Conservation (phyloP, 495 filamentous ascomycete species). For the Tuber calosporum region DNA sequence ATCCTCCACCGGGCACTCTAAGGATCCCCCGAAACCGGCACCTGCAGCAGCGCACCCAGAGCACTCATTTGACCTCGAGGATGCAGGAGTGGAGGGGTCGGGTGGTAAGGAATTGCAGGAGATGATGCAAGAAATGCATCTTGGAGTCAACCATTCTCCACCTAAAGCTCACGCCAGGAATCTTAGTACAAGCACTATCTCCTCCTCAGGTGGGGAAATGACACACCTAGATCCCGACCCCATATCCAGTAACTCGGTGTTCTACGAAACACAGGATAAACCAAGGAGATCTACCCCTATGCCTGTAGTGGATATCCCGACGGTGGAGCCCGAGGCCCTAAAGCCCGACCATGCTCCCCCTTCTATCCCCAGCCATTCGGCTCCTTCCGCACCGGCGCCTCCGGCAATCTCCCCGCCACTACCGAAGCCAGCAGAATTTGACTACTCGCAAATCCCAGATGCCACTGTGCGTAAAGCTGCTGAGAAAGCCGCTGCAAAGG, state of each 20-base stretch:
- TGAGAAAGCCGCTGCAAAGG: slow-evolving; percentile 51
- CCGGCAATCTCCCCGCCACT: slow-evolving; percentile 45
- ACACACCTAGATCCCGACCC: slow-evolving; percentile 7
- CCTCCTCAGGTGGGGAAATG: slow-evolving; percentile 20
- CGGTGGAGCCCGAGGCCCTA: not conserved
- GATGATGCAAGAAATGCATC: not conserved
- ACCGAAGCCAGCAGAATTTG: slow-evolving; percentile 41
- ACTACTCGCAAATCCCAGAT: slow-evolving; percentile 25
- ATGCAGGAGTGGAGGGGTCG: slow-evolving; percentile 6
- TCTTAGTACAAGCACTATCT: slow-evolving; percentile 15
- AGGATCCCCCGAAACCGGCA: slow-evolving; percentile 45
- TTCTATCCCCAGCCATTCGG: not conserved
- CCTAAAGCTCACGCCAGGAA: not conserved
- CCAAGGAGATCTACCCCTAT: not conserved
- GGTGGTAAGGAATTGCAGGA: not conserved
- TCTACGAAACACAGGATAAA: not conserved
- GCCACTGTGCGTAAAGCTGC: slow-evolving; percentile 52
- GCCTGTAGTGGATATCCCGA: not conserved
- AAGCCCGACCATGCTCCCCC: not conserved
- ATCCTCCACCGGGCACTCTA: slow-evolving; percentile 61
- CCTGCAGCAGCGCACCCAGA: slow-evolving; percentile 6
- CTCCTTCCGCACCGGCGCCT: slow-evolving; percentile 8
- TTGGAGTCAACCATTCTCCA: not conserved
- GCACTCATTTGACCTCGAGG: not conserved
- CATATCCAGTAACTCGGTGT: slow-evolving; percentile 18